Percentiles rank a stretch among this genome's conserved stretches.
phyloP scores from a whole-genome alignment of 2,329 filamentous ascomycete genomes.

The Monilinia vaccinii-corymbosi region DNA sequence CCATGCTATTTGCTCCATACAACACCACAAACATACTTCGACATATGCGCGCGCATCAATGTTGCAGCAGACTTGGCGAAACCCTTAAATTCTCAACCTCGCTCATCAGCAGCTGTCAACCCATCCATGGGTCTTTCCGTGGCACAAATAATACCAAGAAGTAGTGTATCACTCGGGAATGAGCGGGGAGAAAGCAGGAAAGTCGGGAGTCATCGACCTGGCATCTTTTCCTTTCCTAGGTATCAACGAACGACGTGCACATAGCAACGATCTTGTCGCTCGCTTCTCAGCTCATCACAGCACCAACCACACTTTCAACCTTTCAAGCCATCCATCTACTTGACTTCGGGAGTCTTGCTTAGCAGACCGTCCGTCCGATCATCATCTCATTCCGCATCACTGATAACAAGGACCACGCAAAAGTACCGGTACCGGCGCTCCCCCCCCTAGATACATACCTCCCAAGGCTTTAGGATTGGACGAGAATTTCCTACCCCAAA shows the following conservation, averaged over 20 bases:
- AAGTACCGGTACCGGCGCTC: background rate
- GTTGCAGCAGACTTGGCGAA: background rate
- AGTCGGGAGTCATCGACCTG: background rate
- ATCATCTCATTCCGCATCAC: background rate
- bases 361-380: background rate
- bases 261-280: background rate
- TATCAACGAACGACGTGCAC: background rate
- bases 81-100: background rate
- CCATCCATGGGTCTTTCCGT: background rate
- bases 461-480: background rate
- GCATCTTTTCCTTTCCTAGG: background rate
- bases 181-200: background rate
- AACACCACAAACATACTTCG: too few relatives aligned
- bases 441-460: too few relatives aligned
- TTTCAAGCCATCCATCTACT: background rate
- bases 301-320: background rate
- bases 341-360: background rate
- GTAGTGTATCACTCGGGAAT: background rate
- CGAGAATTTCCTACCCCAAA: background rate
- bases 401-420: background rate
- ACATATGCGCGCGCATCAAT: background rate
- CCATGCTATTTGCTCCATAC: background rate
- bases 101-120: background rate
- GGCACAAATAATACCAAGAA: background rate
- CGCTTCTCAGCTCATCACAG: background rate